Evolutionary conservation across 352 stramenopile genomes (phyloP).

Genomic region (Thalassiosira hispida): DNA sequence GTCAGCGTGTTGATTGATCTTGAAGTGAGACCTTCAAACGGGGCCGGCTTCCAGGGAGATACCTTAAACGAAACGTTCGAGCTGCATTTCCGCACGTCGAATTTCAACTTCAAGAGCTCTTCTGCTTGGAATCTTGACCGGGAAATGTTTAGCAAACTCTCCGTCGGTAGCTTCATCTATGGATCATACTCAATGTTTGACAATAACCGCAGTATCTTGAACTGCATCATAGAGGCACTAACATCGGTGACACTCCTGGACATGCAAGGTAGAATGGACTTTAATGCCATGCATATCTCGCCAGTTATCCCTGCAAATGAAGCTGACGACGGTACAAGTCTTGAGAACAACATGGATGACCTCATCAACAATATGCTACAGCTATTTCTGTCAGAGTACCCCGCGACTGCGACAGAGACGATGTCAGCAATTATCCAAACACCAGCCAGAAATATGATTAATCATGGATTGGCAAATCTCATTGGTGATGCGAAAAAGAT

Average conservation of each 20-base stretch:
- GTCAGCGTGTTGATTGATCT: constrained; percentile 48
- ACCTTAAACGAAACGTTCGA: constrained; percentile 59
- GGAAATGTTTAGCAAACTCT: constrained; percentile 49
- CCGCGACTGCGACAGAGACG: constrained; percentile 41
- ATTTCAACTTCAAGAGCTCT: constrained; percentile 38
- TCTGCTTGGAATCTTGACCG: constrained; percentile 36
- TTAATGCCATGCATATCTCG: constrained; percentile 41
- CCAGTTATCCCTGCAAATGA: constrained; percentile 15
- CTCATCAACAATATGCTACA: constrained; percentile 55
- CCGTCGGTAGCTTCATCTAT: constrained; percentile 54
- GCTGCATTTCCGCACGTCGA: constrained; percentile 42
- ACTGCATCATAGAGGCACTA: constrained; percentile 50
- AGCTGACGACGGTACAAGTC: constrained; percentile 3
- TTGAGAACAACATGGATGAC: constrained; percentile 53
- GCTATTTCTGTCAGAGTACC: constrained; percentile 51
- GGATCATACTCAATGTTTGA: constrained; percentile 55
- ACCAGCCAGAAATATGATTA: constrained; percentile 34
- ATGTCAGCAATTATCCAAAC: constrained; percentile 38
- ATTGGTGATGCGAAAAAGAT: constrained; percentile 53
- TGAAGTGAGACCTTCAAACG: constrained; percentile 36
- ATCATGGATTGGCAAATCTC: constrained; percentile 39
- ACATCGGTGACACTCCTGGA: constrained; percentile 33
- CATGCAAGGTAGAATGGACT: constrained; percentile 38
- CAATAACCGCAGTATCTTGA: constrained; percentile 48
- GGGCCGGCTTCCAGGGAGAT: constrained; percentile 33